Conservation (phyloP, 495 filamentous ascomycete species). For the Apiosordaria backusii region DNA sequence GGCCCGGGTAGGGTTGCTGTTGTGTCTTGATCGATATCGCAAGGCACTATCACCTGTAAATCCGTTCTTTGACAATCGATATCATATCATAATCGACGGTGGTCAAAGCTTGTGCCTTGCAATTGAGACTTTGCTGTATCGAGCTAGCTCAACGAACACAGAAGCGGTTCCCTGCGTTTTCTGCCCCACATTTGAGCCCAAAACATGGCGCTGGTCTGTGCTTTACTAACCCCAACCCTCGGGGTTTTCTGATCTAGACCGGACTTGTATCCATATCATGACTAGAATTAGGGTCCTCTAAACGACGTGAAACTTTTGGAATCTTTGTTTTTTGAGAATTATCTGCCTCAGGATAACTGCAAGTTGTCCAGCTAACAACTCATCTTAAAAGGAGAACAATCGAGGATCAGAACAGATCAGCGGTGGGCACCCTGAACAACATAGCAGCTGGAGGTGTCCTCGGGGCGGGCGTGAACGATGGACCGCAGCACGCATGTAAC, state of each 20-base stretch:
- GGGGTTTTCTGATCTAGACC: background rate
- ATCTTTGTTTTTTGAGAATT: too few species aligned
- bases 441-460: background rate
- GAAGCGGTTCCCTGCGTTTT: background rate
- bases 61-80: background rate
- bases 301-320: background rate
- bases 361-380: background rate
- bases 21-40: background rate
- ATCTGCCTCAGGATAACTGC: background rate
- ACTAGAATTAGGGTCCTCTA: background rate
- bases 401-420: background rate
- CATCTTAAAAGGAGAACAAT: background rate
- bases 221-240: background rate
- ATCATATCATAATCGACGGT: background rate
- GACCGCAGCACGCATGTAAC: conserved; percentile 21
- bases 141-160: conserved; percentile 6
- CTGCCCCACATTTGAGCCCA: background rate
- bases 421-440: background rate
- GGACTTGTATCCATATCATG: background rate
- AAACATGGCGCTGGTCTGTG: background rate
- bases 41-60: background rate
- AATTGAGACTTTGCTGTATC: conserved; percentile 3
- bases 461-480: conserved; percentile 12
- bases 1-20: background rate
- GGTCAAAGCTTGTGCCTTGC: conserved; percentile 1